Evolutionary conservation across 257 asterid genomes (phyloP), one percentile per base, ranked within the genome.

Genomic region (Catharanthus roseus): DNA sequence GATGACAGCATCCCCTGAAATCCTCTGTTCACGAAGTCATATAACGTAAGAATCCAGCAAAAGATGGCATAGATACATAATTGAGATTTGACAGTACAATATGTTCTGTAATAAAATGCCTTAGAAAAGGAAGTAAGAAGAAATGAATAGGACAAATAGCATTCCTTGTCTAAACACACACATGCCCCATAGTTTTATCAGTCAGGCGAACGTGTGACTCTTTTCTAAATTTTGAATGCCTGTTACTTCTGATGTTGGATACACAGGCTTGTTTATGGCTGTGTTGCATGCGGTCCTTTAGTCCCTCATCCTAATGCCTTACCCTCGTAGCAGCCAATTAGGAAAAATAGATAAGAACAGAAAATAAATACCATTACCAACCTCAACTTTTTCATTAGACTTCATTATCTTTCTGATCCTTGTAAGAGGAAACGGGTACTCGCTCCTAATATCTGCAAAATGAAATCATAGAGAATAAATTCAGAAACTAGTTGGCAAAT

Each of bases 391-490:
- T 66, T 68, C 72, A 23, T 77, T 79, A 18, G 85, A 75, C 72
- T 86, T 83, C 65, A 78, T 81, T 24, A 71, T 74, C 70, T 73
- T 78, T 77, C 69, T 85, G 60, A 83, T 62, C 41, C 90, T 81
- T 69, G 85, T 76, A 38, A 81, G 44, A 56, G 86, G 90, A 9
- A 83, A 74, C 29, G 23, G 23, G 24, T 72, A 73, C 18, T 64
- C 65, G 33, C 60, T 69, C 55, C 78, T 76, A 3, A 38, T 53
- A 38, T 77, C 90, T 83, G 42, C 70, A 71, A 68, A 50, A 41
- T 41, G 69, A 19, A 53, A 19, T 21, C 60, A 50, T 16, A 28
- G 51, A 38, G 49, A 64, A 36, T 29, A 65, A n/a, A 5, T 11
- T 65, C n/a, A n/a, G n/a, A 44, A 65, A 60, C 42, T 31, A 38